phyloP scores from a whole-genome alignment of 1,139 yeast species.

The Saccharomycopsis phalli region DNA sequence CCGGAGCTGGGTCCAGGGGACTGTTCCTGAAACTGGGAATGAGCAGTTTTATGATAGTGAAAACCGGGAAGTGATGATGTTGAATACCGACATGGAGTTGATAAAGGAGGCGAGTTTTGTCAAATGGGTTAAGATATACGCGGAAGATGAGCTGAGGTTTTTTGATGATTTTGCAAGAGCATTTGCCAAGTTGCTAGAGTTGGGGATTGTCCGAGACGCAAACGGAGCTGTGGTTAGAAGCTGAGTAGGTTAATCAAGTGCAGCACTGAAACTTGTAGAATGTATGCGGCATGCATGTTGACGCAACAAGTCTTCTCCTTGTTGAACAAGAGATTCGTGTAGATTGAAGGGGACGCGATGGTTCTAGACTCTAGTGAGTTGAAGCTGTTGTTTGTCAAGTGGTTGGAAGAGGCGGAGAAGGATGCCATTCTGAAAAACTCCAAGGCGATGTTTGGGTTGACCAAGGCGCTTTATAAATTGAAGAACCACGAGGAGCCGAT shows the following conservation, averaged over 20 bases:
- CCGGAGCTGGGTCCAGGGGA: constrained; percentile 43
- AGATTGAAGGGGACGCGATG: not conserved
- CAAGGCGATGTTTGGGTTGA: constrained; percentile 36
- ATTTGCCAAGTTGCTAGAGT: constrained; percentile 48
- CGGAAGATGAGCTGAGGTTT: constrained; percentile 43
- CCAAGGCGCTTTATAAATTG: constrained; percentile 36
- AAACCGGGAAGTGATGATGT: constrained; percentile 47
- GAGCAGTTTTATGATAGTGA: constrained; percentile 33
- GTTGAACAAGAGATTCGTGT: too few species aligned
- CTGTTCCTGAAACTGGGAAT: constrained; percentile 35
- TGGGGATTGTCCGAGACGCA: constrained; percentile 58
- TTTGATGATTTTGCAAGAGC: constrained; percentile 44
- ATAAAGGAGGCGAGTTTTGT: constrained; percentile 40
- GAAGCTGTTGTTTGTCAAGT: constrained; percentile 32
- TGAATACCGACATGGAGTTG: constrained; percentile 54
- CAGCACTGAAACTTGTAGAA: too few species aligned
- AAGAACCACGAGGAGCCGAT: constrained; percentile 31
- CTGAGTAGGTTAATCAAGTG: constrained; percentile 20
- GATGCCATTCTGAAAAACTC: constrained; percentile 27
- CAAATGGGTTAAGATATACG: constrained; percentile 45
- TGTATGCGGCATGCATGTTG: too few species aligned
- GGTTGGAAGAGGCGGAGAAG: constrained; percentile 36
- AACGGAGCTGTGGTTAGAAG: constrained; percentile 32
- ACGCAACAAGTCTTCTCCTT: too few species aligned
- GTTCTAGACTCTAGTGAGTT: constrained; percentile 26